Evolutionary conservation across 2,329 filamentous ascomycete species (phyloP).

Genomic region (Pseudocercospora vitis): DNA sequence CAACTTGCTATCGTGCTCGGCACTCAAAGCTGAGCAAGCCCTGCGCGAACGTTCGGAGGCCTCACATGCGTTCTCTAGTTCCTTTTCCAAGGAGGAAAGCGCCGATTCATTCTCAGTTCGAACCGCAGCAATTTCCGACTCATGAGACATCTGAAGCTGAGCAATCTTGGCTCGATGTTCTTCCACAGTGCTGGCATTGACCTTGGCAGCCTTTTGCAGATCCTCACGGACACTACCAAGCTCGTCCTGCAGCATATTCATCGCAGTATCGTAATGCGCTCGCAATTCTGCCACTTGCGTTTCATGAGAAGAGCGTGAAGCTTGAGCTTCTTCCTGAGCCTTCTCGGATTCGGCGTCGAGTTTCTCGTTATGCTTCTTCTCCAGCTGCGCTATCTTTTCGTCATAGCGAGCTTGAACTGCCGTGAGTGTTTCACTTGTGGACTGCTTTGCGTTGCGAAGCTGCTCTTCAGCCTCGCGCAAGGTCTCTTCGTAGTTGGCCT

Average conservation of each 20-base stretch:
- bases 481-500: neutral
- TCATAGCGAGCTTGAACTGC: neutral
- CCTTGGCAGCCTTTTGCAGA: neutral
- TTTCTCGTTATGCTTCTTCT: conserved; percentile 4
- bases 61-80: conserved; percentile 2
- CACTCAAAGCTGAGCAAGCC: neutral
- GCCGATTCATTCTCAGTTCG: too few relatives aligned
- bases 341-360: conserved; percentile 4
- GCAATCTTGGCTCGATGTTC: conserved; percentile 5
- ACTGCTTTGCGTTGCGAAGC: neutral
- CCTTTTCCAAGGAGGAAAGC: too few relatives aligned
- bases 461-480: neutral
- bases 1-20: neutral
- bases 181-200: too few relatives aligned
- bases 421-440: neutral
- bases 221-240: conserved; percentile 1
- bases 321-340: neutral
- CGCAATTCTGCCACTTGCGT: neutral
- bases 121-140: neutral
- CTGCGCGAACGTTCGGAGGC: neutral
- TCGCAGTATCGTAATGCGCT: neutral
- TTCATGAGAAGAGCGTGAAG: neutral
- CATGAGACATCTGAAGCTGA: conserved; percentile 15
- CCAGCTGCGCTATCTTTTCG: conserved; percentile 1
- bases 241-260: neutral